These are phyloP conservation scores for Beauveria rudraprayagi DNA, from an alignment of 2,329 filamentous ascomycete genomes.

Conservation along the genomic window DNA sequence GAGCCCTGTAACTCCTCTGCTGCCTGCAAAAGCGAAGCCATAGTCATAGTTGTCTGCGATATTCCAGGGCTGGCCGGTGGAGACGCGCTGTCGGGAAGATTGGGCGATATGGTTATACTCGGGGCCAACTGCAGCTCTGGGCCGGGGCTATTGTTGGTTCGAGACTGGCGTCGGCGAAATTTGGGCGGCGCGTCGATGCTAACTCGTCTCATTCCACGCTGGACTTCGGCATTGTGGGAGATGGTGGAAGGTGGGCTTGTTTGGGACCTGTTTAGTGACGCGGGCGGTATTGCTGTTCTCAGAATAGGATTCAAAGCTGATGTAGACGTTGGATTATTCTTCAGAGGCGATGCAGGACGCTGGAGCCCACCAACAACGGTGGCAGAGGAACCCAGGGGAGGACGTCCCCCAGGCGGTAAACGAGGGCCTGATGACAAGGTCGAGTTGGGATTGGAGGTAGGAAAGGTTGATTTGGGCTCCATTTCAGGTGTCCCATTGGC, in stretches of 20 bases:
- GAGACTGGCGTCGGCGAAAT: conserved; percentile 29
- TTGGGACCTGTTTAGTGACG: conserved; percentile 22
- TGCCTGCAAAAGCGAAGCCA: conserved; percentile 49
- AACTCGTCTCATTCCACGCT: conserved; percentile 29
- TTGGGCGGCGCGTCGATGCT: conserved; percentile 34
- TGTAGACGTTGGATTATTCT: conserved; percentile 22
- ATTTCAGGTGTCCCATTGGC: conserved; percentile 56
- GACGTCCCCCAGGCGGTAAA: conserved; percentile 29
- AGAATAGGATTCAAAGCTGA: conserved; percentile 17
- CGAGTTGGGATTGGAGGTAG: conserved; percentile 35
- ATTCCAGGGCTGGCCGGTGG: conserved; percentile 26
- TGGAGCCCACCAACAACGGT: conserved; percentile 21
- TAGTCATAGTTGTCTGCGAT: conserved; percentile 32
- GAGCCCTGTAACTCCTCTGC: conserved; percentile 41
- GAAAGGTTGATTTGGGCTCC: conserved; percentile 26
- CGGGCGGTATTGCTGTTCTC: conserved; percentile 16
- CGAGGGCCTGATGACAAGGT: conserved; percentile 38
- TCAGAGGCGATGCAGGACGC: conserved; percentile 45
- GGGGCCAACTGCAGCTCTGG: conserved; percentile 30
- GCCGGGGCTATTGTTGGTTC: conserved; percentile 31
- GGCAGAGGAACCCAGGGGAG: conserved; percentile 25
- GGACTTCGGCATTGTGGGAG: conserved; percentile 13
- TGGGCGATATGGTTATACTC: conserved; percentile 26
- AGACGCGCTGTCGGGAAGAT: conserved; percentile 29
- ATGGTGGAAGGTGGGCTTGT: conserved; percentile 29